phyloP scores from a whole-genome alignment of 148 eudicot genomes.

The Rhododendron williamsianum region DNA sequence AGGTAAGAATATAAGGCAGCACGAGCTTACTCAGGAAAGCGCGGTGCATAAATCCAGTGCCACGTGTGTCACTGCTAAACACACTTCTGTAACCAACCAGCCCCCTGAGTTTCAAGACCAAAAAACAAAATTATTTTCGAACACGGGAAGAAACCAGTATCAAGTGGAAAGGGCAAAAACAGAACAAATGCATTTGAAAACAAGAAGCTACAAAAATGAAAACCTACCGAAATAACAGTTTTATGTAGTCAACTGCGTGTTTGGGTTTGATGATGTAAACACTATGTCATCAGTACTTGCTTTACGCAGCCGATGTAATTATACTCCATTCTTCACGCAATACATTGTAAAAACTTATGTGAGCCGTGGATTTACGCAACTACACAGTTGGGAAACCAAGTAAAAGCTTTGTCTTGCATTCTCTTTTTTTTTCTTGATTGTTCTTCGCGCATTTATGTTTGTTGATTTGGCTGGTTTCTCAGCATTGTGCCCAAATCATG shows the following conservation, averaged over 20 bases:
- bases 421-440: not conserved
- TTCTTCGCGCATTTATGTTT: not conserved
- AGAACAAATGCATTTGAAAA: not conserved
- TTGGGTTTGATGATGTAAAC: too few relatives aligned
- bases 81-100: constrained; percentile 99
- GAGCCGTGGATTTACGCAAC: not conserved
- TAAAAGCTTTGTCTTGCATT: not conserved
- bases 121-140: not conserved
- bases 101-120: constrained; percentile 59
- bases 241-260: not conserved
- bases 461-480: not conserved
- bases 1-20: constrained; percentile 4
- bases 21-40: constrained; percentile 76
- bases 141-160: not conserved
- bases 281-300: not conserved
- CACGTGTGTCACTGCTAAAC: constrained; percentile 91
- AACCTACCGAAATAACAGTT: not conserved
- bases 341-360: too few relatives aligned
- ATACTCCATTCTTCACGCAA: not conserved
- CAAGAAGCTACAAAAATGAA: not conserved
- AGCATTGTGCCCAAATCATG: not conserved
- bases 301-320: not conserved
- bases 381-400: not conserved
- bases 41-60: constrained; percentile 99
- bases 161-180: constrained; percentile 2